Conservation (phyloP, 2,329 filamentous ascomycete genomes). For the Zymoseptoria crescenta region DNA sequence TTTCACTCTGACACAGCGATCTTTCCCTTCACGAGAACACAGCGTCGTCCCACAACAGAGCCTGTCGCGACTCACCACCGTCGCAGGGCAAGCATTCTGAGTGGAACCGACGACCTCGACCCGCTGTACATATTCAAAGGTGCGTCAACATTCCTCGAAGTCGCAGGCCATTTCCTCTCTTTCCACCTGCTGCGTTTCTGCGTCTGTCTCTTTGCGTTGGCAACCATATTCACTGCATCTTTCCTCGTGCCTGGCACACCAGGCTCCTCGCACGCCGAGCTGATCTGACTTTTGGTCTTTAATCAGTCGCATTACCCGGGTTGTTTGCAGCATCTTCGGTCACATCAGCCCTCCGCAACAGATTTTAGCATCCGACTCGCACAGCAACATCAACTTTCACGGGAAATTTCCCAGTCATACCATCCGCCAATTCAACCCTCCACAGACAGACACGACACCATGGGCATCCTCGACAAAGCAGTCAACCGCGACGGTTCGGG, state of each 20-base stretch:
- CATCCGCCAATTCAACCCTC: not conserved
- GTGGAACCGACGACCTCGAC: not conserved
- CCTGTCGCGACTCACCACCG: not conserved
- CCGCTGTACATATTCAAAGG: not conserved
- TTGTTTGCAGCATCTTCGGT: not conserved
- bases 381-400: not conserved
- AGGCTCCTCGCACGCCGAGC: not conserved
- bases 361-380: not conserved
- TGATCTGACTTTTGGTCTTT: not conserved
- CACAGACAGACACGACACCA: constrained; percentile 6
- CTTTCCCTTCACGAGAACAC: not conserved
- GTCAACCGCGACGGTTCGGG: constrained; percentile 18
- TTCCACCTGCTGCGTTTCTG: not conserved
- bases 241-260: not conserved
- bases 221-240: not conserved
- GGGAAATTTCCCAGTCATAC: not conserved
- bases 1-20: not conserved
- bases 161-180: not conserved
- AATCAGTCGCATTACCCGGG: not conserved
- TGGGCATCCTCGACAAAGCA: constrained; percentile 23
- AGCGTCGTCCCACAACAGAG: not conserved
- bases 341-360: not conserved
- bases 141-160: not conserved
- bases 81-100: not conserved
- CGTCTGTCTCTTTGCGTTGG: not conserved